Base-by-base conservation (phyloP, 2,329 filamentous ascomycete genomes). In the Pseudogymnoascus sp. region DNA sequence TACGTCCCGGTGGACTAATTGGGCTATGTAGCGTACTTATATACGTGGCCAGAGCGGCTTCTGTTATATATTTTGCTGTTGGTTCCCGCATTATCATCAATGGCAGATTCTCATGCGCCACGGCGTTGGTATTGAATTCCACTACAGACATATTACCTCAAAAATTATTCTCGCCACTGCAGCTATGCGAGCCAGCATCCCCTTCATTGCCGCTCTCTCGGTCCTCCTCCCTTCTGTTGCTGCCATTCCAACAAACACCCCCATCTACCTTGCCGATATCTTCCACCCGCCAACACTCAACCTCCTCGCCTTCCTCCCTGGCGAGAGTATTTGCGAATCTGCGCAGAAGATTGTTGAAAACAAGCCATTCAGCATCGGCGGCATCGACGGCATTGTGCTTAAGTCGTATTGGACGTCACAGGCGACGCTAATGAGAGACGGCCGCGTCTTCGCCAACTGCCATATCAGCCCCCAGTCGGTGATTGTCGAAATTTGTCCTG, bases 231-330 rank as follows among this genome's bases (percentile, higher is more conserved):
- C 26, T 4, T 56, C 29, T 5, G 11, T 33, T 6, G 1, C 50
- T 4, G 50, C 50, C 50, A 56, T 56, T 29, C 50, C 50, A 33
- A 56, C 50, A 56, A 56, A 56, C 50, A 56, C 50, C n/a, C 50
- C 50, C n/a, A 56, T 56, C 50, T 56, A 56, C 29, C 26, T 56
- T 5, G 50, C 50, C 50, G 50, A 56, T 13, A 56, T 56, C n/a
- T 56, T 56, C 50, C 50, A 56, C 50, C 50, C 50, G 1, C 50
- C 50, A 8, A 33, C 50, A 13, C 26, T 56, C 26, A 16, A 56
- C 16, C 50, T 56, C 50, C 26, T 56, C 4, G 50, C 50, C 50
- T 56, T 56, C 50, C 50, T 56, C 14, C 29, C 50, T 10, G 50
- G 50, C 50, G 50, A 33, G 26, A 4, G 33, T 6, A 26, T 29